A percentile compares a stretch with the other conserved stretches of the same genome.
Evolutionary conservation across 2,329 filamentous ascomycete species (phyloP).

Genomic region (Ophiostoma tasmaniense): DNA sequence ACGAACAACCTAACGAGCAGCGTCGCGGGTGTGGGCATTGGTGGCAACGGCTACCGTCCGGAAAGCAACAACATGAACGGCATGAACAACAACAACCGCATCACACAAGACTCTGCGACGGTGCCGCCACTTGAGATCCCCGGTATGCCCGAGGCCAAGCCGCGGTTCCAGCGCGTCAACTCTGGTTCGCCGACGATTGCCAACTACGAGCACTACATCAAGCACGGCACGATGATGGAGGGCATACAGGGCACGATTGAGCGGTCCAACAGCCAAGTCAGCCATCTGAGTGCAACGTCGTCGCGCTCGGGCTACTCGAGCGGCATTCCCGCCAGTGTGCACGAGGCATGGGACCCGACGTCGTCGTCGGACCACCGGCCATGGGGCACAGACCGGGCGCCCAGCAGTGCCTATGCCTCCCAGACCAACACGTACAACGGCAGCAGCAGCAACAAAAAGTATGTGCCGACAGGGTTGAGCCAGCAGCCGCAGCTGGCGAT

Average conservation of each 20-base stretch:
- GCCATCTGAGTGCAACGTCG: conserved; percentile 38
- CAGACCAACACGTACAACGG: conserved; percentile 19
- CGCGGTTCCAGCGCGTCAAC: conserved; percentile 56
- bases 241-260: conserved; percentile 55
- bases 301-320: conserved; percentile 50
- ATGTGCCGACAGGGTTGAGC: conserved; percentile 32
- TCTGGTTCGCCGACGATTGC: conserved; percentile 63
- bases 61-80: not conserved
- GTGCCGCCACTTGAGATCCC: conserved; percentile 60
- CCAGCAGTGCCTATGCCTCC: conserved; percentile 43
- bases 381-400: conserved; percentile 42
- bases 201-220: conserved; percentile 43
- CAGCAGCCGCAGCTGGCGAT: conserved; percentile 43
- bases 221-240: conserved; percentile 41
- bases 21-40: not conserved
- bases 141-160: conserved; percentile 42
- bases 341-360: conserved; percentile 47
- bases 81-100: conserved; percentile 35
- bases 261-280: conserved; percentile 43
- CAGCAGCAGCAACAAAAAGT: conserved; percentile 22
- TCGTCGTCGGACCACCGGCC: conserved; percentile 32
- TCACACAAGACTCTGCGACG: conserved; percentile 58
- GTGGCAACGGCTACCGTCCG: not conserved
- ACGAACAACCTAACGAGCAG: conserved; percentile 32
- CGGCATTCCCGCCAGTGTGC: conserved; percentile 56